phyloP scores from a whole-genome alignment of 1,284 basidiomycete species.

The Leucoagaricus sp. region DNA sequence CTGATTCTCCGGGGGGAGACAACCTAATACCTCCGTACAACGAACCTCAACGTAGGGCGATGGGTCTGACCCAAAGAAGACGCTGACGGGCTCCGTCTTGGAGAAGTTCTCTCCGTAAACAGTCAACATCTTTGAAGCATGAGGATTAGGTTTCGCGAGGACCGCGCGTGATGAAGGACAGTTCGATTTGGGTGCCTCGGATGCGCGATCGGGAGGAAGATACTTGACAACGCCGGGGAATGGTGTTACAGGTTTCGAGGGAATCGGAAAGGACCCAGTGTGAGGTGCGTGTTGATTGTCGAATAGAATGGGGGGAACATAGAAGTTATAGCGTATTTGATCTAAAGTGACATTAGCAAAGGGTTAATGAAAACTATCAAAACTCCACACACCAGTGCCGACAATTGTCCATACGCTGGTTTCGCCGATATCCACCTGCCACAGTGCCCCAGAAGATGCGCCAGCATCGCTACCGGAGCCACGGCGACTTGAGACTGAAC shows the following conservation, averaged over 20 bases:
- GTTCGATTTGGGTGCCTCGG: conserved; percentile 70
- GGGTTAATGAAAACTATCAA: conserved; percentile 8
- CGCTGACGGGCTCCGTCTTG: conserved; percentile 73
- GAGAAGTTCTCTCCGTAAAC: conserved; percentile 90
- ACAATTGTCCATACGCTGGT: conserved; percentile 94
- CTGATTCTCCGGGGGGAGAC: conserved; percentile 65
- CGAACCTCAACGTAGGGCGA: conserved; percentile 87
- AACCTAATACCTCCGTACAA: conserved; percentile 86
- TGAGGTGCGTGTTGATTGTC: conserved; percentile 70
- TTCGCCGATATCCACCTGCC: conserved; percentile 87
- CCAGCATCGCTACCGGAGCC: conserved; percentile 64
- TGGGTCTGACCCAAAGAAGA: conserved; percentile 90
- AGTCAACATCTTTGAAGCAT: conserved; percentile 76
- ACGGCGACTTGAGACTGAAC: conserved; percentile 67
- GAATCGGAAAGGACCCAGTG: conserved; percentile 71
- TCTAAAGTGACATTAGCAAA: conserved; percentile 40
- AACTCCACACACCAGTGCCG: conserved; percentile 66
- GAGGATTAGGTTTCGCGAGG: conserved; percentile 71
- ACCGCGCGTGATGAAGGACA: conserved; percentile 64
- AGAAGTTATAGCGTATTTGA: conserved; percentile 90
- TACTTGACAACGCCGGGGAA: conserved; percentile 86
- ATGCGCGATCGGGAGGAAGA: conserved; percentile 80
- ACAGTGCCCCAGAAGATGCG: conserved; percentile 76
- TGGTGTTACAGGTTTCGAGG: conserved; percentile 82
- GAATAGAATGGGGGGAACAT: conserved; percentile 82